A percentile compares a stretch with the other conserved stretches of the same genome.
Conservation (phyloP, 202 grass and related monocot species). For the Elaeis oleifera region DNA sequence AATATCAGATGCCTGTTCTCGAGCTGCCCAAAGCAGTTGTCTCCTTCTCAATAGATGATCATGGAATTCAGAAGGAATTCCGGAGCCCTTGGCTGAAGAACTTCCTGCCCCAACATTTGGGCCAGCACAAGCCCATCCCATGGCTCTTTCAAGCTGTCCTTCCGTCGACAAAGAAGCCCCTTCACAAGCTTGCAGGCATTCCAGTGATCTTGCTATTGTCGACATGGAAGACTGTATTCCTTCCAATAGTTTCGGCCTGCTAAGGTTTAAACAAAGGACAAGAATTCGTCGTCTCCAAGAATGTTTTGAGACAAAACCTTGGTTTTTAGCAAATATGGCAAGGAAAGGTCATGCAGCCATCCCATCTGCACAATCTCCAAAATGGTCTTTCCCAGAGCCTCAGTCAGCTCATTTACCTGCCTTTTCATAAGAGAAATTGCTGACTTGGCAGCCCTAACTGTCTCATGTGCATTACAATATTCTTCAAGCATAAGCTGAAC, state of each 20-base stretch:
- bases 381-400: conserved; percentile 60
- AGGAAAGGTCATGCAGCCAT: conserved; percentile 87
- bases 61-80: conserved; percentile 69
- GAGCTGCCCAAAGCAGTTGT: conserved; percentile 54
- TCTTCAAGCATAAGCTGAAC: conserved; percentile 73
- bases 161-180: conserved; percentile 65
- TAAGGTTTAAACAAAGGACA: conserved; percentile 61
- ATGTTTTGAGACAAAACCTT: conserved; percentile 72
- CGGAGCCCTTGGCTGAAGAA: conserved; percentile 41
- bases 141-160: conserved; percentile 92
- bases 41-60: conserved; percentile 68
- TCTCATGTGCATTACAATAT: conserved; percentile 87
- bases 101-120: conserved; percentile 41
- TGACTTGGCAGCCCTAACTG: conserved; percentile 58
- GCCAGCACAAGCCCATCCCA: conserved; percentile 91
- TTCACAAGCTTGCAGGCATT: conserved; percentile 81
- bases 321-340: conserved; percentile 42
- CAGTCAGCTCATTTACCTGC: conserved; percentile 68
- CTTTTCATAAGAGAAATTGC: conserved; percentile 75
- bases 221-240: conserved; percentile 83
- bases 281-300: conserved; percentile 63
- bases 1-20: conserved; percentile 68
- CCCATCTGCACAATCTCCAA: conserved; percentile 70
- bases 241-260: conserved; percentile 71
- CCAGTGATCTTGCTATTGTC: conserved; percentile 64